Conservation (phyloP, 768 basidiomycete genomes). For the Trametes meyenii region DNA sequence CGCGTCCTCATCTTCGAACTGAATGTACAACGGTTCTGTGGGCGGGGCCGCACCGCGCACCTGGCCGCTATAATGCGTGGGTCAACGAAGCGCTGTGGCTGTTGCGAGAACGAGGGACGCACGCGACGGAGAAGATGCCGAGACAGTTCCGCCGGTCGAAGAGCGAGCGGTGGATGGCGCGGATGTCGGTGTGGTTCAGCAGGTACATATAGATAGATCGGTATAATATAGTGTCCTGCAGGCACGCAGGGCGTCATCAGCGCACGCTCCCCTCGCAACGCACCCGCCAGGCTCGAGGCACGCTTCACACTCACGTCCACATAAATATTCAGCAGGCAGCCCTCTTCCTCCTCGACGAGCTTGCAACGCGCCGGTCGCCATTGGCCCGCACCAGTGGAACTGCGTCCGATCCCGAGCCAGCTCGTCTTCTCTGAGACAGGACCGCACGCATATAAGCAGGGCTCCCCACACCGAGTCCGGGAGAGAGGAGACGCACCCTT, state of each 20-base stretch:
- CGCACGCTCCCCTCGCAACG: not conserved
- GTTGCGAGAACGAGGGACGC: slow-evolving; percentile 26
- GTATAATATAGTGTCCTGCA: slow-evolving; percentile 70
- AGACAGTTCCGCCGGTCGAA: slow-evolving; percentile 79
- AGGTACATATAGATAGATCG: slow-evolving; percentile 75
- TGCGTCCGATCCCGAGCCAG: slow-evolving; percentile 65
- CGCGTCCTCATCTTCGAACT: slow-evolving; percentile 64
- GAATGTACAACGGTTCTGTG: slow-evolving; percentile 72
- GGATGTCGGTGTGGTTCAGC: slow-evolving; percentile 79
- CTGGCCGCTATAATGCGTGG: slow-evolving; percentile 48
- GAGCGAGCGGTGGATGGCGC: slow-evolving; percentile 72
- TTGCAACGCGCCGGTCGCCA: slow-evolving; percentile 79
- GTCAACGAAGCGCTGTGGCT: not conserved
- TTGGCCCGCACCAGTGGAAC: slow-evolving; percentile 53
- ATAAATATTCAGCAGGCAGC: slow-evolving; percentile 72
- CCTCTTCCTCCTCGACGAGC: slow-evolving; percentile 65
- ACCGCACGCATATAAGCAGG: not conserved
- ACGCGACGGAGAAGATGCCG: slow-evolving; percentile 68
- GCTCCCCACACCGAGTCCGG: not conserved
- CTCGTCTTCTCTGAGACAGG: slow-evolving; percentile 63
- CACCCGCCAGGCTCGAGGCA: not conserved
- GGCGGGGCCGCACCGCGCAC: slow-evolving; percentile 55
- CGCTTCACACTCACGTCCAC: slow-evolving; percentile 57
- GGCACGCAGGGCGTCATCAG: not conserved
- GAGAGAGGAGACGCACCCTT: slow-evolving; percentile 50